Percentiles rank a stretch among this genome's conserved stretches.
Evolutionary conservation across 345 rosid genomes (phyloP).

Genomic region (Gossypium thurberi): DNA sequence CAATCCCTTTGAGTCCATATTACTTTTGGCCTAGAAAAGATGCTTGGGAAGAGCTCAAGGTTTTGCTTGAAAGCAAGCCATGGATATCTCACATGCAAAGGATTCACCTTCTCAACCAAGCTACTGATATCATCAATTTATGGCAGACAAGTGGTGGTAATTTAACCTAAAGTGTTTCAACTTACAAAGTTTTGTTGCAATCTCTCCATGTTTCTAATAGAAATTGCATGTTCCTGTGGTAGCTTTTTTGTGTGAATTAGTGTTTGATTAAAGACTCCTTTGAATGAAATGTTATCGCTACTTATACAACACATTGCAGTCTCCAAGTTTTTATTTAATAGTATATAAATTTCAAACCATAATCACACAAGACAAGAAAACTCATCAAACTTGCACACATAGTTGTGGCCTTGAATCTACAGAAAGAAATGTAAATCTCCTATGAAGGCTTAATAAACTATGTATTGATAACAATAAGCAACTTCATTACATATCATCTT

Average conservation of each 20-base stretch:
- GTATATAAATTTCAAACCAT: too few species aligned
- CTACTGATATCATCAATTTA: slow-evolving; percentile 72
- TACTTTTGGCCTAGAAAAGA: slow-evolving; percentile 86
- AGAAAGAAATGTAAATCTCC: background rate
- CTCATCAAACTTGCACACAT: too few species aligned
- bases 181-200: background rate
- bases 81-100: slow-evolving; percentile 78
- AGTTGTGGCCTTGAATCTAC: background rate
- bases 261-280: background rate
- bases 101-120: slow-evolving; percentile 73
- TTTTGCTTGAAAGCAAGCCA: slow-evolving; percentile 64
- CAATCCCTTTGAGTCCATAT: slow-evolving; percentile 76
- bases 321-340: too few species aligned
- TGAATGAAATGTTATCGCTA: background rate
- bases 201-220: background rate
- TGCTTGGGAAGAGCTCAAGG: slow-evolving; percentile 84
- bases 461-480: too few species aligned
- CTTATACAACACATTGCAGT: background rate
- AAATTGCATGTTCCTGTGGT: background rate
- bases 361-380: too few species aligned
- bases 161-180: slow-evolving; percentile 16
- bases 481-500: too few species aligned
- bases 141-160: slow-evolving; percentile 62
- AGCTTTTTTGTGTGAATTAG: background rate
- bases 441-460: background rate